Evolutionary conservation across 192 early-diverging fungal species (phyloP), one percentile per base, ranked within the genome.

Genomic region (Helicostylum pulchrum): DNA sequence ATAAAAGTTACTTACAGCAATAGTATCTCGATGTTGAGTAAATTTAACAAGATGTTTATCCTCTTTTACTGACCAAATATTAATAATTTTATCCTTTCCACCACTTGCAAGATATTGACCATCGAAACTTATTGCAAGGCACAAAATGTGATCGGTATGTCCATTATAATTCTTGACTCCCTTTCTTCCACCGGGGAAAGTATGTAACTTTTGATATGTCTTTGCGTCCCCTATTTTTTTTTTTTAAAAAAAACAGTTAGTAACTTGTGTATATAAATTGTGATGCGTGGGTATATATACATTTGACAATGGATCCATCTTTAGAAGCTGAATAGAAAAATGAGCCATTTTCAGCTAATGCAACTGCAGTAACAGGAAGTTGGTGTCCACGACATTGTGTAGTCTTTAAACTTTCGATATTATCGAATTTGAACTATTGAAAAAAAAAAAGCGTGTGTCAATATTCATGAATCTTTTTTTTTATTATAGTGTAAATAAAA

Each of bases 231-330:
- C 82, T 79, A 59, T 17, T 51, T 21, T 36, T 17, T 51, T 21
- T 36, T 11, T 26, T 26, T 26, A 26, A 2, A 51, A 8, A 64
- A 53, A 12, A 15, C 31, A 15, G 4, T n/a, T 23, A 26, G 5
- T 8, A 17, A 10, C 10, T 61, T 51, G 26, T n/a, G 2, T 17
- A 12, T 9, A 21, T 26, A 7, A 51, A 46, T 39, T 20, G 42
- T 21, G 39, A 30, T 32, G 53, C 4, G 8, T 52, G 19, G 31
- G 2, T 47, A 1, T 3, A 1, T 43, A 78, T 76, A 83, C 86
- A 99, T 77, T 96, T 96, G 62, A 93, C 87, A 71, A 99, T 90
- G 36, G 86, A 82, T 44, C 89, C 93, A 74, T 98, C 97, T 79
- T 99, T 99, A 30, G 90, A 90, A 4, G 85, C 90, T 44, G 92